phyloP scores from a whole-genome alignment of 306 rosid species.

The Citrullus amarus region DNA sequence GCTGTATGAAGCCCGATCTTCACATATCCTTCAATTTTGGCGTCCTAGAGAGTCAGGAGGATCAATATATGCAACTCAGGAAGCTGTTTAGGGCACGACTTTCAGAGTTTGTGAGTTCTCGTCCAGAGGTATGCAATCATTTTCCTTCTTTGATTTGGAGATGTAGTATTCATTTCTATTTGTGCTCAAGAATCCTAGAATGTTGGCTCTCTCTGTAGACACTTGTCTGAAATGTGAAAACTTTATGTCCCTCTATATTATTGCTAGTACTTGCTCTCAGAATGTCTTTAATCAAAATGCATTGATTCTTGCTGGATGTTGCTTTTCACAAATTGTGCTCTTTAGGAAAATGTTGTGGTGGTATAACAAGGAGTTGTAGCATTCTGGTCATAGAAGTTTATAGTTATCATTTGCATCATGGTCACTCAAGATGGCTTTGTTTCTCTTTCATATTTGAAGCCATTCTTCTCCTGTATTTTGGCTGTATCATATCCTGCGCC shows the following conservation, averaged over 20 bases:
- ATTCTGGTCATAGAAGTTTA: not conserved
- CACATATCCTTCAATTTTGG: conserved; percentile 32
- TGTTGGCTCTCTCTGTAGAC: not conserved
- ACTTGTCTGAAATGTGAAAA: not conserved
- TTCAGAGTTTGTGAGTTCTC: conserved; percentile 31
- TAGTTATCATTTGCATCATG: not conserved
- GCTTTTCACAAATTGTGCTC: not conserved
- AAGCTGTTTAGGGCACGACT: conserved; percentile 34
- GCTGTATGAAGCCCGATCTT: conserved; percentile 70
- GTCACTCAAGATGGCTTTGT: not conserved
- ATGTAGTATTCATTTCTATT: not conserved
- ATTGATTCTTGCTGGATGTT: not conserved
- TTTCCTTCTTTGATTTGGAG: not conserved
- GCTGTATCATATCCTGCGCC: not conserved
- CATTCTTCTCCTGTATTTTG: not conserved
- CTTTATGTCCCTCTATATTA: not conserved
- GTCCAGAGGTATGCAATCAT: conserved; percentile 39
- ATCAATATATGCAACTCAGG: conserved; percentile 25
- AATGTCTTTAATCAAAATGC: not conserved
- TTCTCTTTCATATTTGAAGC: not conserved
- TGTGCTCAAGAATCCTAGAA: not conserved
- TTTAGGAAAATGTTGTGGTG: not conserved
- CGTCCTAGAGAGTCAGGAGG: conserved; percentile 22
- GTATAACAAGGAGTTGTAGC: not conserved
- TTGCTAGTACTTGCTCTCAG: not conserved